Evolutionary conservation across 768 basidiomycete species (phyloP).

Genomic region (Tulasnella sp.): DNA sequence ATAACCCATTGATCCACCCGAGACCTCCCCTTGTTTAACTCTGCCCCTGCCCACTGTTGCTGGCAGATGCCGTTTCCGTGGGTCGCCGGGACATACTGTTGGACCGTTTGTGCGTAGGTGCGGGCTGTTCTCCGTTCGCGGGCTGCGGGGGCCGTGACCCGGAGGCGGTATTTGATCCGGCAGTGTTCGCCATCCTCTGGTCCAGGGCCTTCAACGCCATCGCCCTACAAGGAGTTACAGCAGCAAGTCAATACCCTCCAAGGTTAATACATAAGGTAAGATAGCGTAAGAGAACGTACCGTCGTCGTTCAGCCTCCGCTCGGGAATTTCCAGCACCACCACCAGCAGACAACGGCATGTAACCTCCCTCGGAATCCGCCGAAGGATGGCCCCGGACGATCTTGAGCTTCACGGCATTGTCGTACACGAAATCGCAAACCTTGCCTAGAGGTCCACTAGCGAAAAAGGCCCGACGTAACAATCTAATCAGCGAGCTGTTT

Average conservation of each 20-base stretch:
- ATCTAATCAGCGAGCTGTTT: not conserved
- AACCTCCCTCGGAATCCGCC: slow-evolving; percentile 62
- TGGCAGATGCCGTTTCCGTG: not conserved
- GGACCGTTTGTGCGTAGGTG: not conserved
- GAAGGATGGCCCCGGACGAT: slow-evolving; percentile 51
- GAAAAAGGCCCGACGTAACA: not conserved
- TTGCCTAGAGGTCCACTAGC: slow-evolving; percentile 60
- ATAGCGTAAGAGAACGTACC: slow-evolving; percentile 35
- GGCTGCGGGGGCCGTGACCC: not conserved
- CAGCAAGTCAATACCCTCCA: not conserved
- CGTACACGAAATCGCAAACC: slow-evolving; percentile 57
- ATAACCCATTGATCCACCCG: not conserved
- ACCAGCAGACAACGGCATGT: slow-evolving; percentile 68
- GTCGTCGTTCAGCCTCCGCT: slow-evolving; percentile 91
- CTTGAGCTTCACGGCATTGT: slow-evolving; percentile 45
- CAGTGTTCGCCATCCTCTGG: slow-evolving; percentile 46
- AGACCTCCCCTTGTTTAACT: not conserved
- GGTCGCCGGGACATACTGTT: not conserved
- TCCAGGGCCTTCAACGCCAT: slow-evolving; percentile 96
- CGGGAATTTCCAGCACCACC: slow-evolving; percentile 35
- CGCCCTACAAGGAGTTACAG: slow-evolving; percentile 40
- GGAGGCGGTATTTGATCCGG: not conserved
- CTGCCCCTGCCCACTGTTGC: not conserved
- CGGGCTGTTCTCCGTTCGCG: not conserved
- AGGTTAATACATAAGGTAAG: not conserved